Base-by-base conservation (phyloP, 2,329 filamentous ascomycete genomes). In the Sporothrix globosa region DNA sequence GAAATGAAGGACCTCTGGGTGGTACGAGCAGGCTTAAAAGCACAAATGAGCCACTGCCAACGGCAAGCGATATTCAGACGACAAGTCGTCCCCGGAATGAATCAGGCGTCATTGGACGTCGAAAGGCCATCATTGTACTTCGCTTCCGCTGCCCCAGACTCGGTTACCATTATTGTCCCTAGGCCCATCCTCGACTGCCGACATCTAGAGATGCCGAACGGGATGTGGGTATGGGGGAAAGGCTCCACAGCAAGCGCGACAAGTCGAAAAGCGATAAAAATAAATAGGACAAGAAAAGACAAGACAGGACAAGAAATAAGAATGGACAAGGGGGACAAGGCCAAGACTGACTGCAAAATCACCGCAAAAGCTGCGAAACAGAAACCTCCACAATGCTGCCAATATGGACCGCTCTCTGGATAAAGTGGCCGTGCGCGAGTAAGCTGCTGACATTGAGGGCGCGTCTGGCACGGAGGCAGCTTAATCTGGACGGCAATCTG, bases 151-250 rank as follows among this genome's bases (percentile, higher is more conserved):
- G 39, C 53, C 39, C 53, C 67, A 68, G 39, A 24, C 24, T 60
- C 19, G 6, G 13, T 21, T 10, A 9, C 19, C 63, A 13, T 27
- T 46, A 9, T n/a, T 24, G 21, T 19, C 58, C 44, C 68, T 34
- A 41, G 39, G 34, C n/a, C 39, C 9, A 21, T 21, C 11, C 46
- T 63, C 44, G 44, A 69, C 48, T 65, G 56, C 68, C 56, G 68
- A 65, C 58, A 69, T 69, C 46, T 48, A 39, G 54, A 69, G 54
- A 53, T 69, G 68, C 68, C 68, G 68, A 69, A 24, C 27, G 39
- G 41, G 41, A 44, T 44, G 53, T 39, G 44, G 30, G 30, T 34
- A 44, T 17, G 41, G 11, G 41, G 41, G 44, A 3, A n/a, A 17
- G 54, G 53, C 17, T 52, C 39, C 44, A 61, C 56, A 24, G 27